Evolutionary conservation across 2,329 filamentous ascomycete species (phyloP).

Genomic region (Balansia obtecta): DNA sequence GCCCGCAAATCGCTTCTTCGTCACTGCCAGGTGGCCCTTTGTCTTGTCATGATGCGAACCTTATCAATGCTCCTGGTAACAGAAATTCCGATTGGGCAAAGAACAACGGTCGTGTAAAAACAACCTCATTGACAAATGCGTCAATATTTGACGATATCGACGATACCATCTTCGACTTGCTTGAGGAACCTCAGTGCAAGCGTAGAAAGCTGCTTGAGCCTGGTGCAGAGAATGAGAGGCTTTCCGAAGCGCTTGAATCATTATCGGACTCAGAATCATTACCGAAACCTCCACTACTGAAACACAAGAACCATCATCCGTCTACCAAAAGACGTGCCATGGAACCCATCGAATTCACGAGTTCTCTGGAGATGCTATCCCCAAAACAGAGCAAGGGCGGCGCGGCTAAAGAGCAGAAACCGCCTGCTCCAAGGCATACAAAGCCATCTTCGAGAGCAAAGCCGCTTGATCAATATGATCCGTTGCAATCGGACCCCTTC

Average conservation of each 20-base stretch:
- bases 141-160: not conserved
- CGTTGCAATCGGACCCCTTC: constrained; percentile 20
- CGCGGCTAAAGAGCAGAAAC: not conserved
- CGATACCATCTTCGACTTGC: not conserved
- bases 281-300: not conserved
- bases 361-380: constrained; percentile 16
- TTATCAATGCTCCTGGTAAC: not conserved
- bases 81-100: not conserved
- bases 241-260: not conserved
- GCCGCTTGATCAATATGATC: not conserved
- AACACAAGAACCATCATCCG: not conserved
- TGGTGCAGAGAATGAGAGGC: not conserved
- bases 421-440: not conserved
- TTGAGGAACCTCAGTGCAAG: constrained; percentile 1
- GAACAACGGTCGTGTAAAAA: not conserved
- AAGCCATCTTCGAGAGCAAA: not conserved
- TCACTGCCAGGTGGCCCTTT: not conserved
- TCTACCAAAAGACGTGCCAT: not conserved
- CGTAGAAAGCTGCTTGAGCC: not conserved
- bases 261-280: not conserved
- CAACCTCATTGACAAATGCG: not conserved
- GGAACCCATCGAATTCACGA: constrained; percentile 25
- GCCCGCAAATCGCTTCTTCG: not conserved
- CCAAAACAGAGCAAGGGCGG: not conserved
- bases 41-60: not conserved